Percentiles rank a stretch among this genome's conserved stretches.
phyloP scores from a whole-genome alignment of 495 filamentous ascomycete species.

The Collariella sp. region DNA sequence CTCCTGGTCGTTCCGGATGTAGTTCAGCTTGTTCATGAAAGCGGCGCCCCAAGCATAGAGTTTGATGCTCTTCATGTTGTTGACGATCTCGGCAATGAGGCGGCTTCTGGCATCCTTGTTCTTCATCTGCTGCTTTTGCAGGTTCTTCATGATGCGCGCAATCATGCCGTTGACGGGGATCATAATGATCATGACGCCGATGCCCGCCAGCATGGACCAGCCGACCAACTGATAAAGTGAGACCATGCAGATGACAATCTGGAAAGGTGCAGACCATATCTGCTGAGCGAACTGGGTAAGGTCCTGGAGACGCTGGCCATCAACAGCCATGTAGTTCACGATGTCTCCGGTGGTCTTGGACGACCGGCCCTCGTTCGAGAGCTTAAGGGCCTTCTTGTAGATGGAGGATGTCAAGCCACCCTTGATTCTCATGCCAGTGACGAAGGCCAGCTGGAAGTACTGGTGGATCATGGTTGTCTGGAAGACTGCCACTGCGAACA shows the following conservation, averaged over 20 bases:
- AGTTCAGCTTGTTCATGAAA: conserved; percentile 94
- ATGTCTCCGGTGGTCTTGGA: conserved; percentile 93
- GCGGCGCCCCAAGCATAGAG: conserved; percentile 95
- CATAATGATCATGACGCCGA: conserved; percentile 95
- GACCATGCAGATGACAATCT: conserved; percentile 89
- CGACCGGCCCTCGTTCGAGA: conserved; percentile 90
- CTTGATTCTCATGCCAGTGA: conserved; percentile 94
- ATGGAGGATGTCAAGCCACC: conserved; percentile 81
- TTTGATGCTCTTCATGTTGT: conserved; percentile 99
- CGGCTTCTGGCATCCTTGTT: conserved; percentile 94
- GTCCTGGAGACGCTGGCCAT: conserved; percentile 90
- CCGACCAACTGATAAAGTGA: conserved; percentile 93
- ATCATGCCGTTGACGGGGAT: conserved; percentile 93
- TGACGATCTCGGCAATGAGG: conserved; percentile 94
- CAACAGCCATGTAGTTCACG: conserved; percentile 98
- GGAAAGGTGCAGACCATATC: conserved; percentile 92
- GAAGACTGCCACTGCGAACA: conserved; percentile 79
- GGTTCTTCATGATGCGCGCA: conserved; percentile 82
- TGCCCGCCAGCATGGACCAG: conserved; percentile 89
- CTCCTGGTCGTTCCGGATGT: conserved; percentile 91
- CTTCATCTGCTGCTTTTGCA: conserved; percentile 97
- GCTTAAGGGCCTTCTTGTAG: conserved; percentile 78
- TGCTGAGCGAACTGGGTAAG: conserved; percentile 92
- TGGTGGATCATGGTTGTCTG: conserved; percentile 78
- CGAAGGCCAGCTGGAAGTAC: conserved; percentile 92